Conservation (phyloP, 768 basidiomycete genomes). For the Lactifluus echinatus region DNA sequence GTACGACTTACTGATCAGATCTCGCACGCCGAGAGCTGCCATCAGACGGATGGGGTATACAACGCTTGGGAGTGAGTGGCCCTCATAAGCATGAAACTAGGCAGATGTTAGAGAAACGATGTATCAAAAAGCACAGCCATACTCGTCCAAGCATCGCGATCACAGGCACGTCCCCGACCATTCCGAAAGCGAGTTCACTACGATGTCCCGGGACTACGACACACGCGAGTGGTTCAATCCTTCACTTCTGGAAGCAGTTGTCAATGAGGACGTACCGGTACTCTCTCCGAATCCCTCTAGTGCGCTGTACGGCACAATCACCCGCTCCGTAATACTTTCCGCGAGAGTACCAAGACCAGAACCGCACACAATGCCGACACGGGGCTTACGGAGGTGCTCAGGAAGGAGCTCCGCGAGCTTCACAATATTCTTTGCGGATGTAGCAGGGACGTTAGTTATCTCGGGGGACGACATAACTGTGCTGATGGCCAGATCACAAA, state of each 20-base stretch:
- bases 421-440: conserved; percentile 27
- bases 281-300: conserved; percentile 70
- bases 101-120: background rate
- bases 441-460: conserved; percentile 2
- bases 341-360: conserved; percentile 76
- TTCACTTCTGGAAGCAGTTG: background rate
- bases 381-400: conserved; percentile 40
- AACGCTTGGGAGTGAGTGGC: conserved; percentile 58
- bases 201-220: conserved; percentile 68
- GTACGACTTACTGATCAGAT: conserved; percentile 56
- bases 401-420: conserved; percentile 26
- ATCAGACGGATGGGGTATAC: conserved; percentile 75
- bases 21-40: conserved; percentile 65
- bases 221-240: background rate
- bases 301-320: conserved; percentile 53
- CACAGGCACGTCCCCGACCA: conserved; percentile 67
- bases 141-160: conserved; percentile 88
- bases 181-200: conserved; percentile 73
- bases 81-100: conserved; percentile 84
- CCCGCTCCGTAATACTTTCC: conserved; percentile 44
- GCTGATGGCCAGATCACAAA: no score
- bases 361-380: conserved; percentile 80
- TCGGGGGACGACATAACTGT: background rate
- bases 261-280: conserved; percentile 57
- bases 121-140: conserved; percentile 20